Evolutionary conservation across 139 green algal species (phyloP), one percentile per base, ranked within the genome.

Genomic region (Mesostigma viride): DNA sequence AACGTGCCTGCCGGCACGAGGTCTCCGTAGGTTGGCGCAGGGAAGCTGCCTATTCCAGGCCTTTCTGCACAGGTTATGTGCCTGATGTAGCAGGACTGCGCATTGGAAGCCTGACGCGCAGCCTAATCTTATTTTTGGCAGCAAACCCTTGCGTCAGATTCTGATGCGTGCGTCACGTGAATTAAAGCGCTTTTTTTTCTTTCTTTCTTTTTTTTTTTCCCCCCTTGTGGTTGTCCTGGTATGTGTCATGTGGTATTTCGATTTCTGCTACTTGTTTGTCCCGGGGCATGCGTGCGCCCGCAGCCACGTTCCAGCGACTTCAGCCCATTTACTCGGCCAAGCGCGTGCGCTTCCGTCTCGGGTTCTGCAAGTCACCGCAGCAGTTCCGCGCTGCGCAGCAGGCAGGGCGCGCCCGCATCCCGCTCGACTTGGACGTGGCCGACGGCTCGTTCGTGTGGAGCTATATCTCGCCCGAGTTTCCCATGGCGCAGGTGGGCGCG

Each of bases 311-410:
- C 28, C 71, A 77, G 68, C 27, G 26, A 24, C 69, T 69, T 8
- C n/a, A 53, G 17, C 71, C 62, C 17, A 78, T 77, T 28, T 77
- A 77, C 68, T 59, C 71, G 20, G 35, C 71, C 14, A 70, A 36
- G 28, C 61, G 33, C 31, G 71, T 77, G 30, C 35, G 71, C 14
- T 71, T 77, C 31, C 63, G 58, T 30, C 57, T 77, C 30, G 71
- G 71, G 28, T 59, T 26, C 36, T 3, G 24, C n/a, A n/a, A 31
- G 36, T 27, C 14, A 65, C 5, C 36, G 31, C 26, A 40, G 31
- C 27, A 31, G 24, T 31, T 27, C 11, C 27, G 62, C n/a, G 45
- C 36, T n/a, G 36, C n/a, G 44, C 64, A 59, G 31, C 31, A n/a
- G 67, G 64, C 36, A 62, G 35, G 22, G 36, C 31, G 35, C 26